These are phyloP conservation scores for Krasilnikovozyma curviuscula DNA, from an alignment of 768 basidiomycete species.

Conservation along the genomic window DNA sequence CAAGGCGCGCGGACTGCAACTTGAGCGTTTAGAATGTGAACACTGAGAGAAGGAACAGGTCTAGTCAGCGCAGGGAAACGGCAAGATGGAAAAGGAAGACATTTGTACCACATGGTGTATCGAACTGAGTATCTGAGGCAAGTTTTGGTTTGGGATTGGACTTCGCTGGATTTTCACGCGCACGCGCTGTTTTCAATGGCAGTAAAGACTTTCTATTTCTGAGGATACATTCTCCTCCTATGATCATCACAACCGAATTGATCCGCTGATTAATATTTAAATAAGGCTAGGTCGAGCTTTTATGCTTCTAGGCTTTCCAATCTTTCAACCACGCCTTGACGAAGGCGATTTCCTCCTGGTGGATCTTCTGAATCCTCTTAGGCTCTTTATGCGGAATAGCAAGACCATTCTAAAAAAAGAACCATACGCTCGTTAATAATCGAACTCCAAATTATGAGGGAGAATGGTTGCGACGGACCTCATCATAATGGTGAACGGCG, in stretches of 20 bases:
- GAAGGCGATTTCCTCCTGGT: conserved; percentile 58
- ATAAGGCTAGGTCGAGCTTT: no score
- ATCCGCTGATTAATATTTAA: no score
- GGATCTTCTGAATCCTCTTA: conserved; percentile 55
- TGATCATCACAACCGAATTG: no score
- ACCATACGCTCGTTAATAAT: neutral
- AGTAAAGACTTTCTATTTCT: no score
- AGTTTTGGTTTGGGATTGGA: no score
- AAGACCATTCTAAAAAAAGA: conserved; percentile 42
- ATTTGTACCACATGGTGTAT: no score
- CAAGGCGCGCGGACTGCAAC: conserved; percentile 91
- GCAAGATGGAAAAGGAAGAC: no score
- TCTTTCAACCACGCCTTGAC: conserved; percentile 52
- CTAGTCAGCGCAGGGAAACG: no score
- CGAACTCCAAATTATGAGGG: neutral
- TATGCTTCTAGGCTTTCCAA: conserved; percentile 24
- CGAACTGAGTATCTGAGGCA: no score
- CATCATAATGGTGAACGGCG: conserved; percentile 40
- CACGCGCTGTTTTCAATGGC: no score
- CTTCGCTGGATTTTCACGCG: no score
- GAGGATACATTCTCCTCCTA: no score
- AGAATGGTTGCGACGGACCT: neutral
- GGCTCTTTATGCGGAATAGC: conserved; percentile 45
- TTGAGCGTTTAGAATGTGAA: conserved; percentile 91
- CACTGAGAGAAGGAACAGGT: conserved; percentile 38